Percentiles rank a stretch among this genome's conserved stretches.
Conservation (phyloP, 352 stramenopile genomes). For the Pythium brachiatum region DNA sequence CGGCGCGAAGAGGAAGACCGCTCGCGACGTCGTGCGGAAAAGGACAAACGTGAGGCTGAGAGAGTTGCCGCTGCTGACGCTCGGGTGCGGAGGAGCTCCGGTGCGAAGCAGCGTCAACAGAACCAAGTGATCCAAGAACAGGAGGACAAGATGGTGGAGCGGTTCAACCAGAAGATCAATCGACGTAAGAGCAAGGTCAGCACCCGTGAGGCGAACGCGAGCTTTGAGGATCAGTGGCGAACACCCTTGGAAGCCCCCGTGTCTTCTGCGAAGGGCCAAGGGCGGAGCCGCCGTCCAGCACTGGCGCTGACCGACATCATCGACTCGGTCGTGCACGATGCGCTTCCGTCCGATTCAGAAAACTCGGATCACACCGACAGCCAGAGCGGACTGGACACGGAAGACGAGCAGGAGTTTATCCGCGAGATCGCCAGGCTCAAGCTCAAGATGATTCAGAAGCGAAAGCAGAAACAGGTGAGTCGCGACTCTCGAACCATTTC, state of each 20-base stretch:
- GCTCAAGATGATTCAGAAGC: slow-evolving; percentile 24
- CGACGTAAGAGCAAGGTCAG: slow-evolving; percentile 13
- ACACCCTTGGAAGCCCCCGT: background rate
- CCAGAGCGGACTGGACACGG: slow-evolving; percentile 21
- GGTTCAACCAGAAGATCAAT: background rate
- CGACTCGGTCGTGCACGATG: slow-evolving; percentile 26
- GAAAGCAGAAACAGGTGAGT: slow-evolving; percentile 5
- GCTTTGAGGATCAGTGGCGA: slow-evolving; percentile 2
- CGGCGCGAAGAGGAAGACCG: slow-evolving; percentile 18
- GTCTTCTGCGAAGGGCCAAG: background rate
- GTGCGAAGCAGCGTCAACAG: background rate
- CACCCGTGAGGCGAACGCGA: slow-evolving; percentile 4
- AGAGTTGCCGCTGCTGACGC: slow-evolving; percentile 2
- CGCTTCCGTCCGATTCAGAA: slow-evolving; percentile 25
- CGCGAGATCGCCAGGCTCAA: slow-evolving; percentile 23
- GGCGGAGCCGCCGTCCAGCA: slow-evolving; percentile 10
- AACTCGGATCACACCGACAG: slow-evolving; percentile 16
- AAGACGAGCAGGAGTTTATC: slow-evolving; percentile 27
- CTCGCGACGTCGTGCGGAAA: slow-evolving; percentile 13
- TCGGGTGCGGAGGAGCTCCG: slow-evolving; percentile 16
- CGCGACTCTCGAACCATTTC: background rate
- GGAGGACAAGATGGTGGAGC: slow-evolving; percentile 15
- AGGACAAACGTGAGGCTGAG: slow-evolving; percentile 21
- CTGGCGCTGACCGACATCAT: slow-evolving; percentile 18
- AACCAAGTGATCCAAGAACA: slow-evolving; percentile 8